phyloP scores from a whole-genome alignment of 169 alveolate genomes.

The Plasmodium ovale region DNA sequence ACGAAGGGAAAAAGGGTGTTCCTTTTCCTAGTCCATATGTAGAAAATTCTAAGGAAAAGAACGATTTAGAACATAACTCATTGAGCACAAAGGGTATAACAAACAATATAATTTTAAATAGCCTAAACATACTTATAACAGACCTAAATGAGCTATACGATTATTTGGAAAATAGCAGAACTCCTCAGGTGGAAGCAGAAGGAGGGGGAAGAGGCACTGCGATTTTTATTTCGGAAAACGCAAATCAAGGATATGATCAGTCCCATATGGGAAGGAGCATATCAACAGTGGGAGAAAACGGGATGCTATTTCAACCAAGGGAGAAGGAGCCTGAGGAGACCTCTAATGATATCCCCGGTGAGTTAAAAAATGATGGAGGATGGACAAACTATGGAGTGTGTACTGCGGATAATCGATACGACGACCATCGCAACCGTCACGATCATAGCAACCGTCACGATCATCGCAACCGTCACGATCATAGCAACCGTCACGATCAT shows the following conservation, averaged over 20 bases:
- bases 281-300: too few species aligned
- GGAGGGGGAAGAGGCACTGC: too few species aligned
- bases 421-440: not conserved
- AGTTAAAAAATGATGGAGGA: not conserved
- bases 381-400: not conserved
- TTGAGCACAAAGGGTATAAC: not conserved
- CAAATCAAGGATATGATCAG: too few species aligned
- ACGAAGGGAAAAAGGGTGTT: too few species aligned
- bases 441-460: not conserved
- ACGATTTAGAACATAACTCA: not conserved
- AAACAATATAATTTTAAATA: constrained; percentile 40
- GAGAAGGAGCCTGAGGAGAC: too few species aligned
- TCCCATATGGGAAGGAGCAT: too few species aligned
- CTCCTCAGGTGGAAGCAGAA: not conserved
- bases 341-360: not conserved
- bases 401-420: not conserved
- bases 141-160: constrained; percentile 46
- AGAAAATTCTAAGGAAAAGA: not conserved
- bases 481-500: too few species aligned
- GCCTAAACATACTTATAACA: constrained; percentile 28
- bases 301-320: too few species aligned
- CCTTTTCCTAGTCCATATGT: too few species aligned
- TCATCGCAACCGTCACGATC: not conserved
- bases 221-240: too few species aligned
- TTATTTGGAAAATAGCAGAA: constrained; percentile 35